Conservation (phyloP, 2,329 filamentous ascomycete genomes). For the Epicoccum sorghinum region DNA sequence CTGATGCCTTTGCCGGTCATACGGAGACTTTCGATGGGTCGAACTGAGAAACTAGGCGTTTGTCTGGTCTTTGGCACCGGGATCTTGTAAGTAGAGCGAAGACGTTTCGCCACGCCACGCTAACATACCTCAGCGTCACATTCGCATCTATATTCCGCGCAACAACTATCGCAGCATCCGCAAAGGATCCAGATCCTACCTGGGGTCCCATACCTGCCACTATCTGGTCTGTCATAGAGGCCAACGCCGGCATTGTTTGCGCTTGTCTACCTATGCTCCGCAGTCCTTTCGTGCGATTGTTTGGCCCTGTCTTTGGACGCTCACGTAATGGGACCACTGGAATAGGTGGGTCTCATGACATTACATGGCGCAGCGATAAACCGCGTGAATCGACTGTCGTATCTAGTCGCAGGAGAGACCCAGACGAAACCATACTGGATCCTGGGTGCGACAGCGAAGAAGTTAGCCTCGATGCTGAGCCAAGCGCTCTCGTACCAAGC, state of each 20-base stretch:
- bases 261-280: constrained; percentile 33
- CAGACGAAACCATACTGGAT: constrained; percentile 14
- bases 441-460: constrained; percentile 28
- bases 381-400: constrained; percentile 2
- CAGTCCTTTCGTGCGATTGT: constrained; percentile 28
- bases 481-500: neutral
- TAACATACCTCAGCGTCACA: constrained; percentile 26
- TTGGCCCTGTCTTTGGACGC: constrained; percentile 27
- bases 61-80: constrained; percentile 31
- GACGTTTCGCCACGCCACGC: neutral
- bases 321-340: constrained; percentile 17
- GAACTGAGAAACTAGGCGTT: constrained; percentile 29
- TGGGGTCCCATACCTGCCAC: constrained; percentile 32
- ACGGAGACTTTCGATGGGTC: constrained; percentile 25
- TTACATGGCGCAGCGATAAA: constrained; percentile 19
- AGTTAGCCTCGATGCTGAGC: constrained; percentile 10
- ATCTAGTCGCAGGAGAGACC: constrained; percentile 14
- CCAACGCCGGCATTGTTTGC: constrained; percentile 33
- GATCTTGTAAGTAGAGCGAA: constrained; percentile 21
- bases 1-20: constrained; percentile 29
- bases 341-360: constrained; percentile 11
- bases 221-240: constrained; percentile 33
- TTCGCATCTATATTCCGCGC: constrained; percentile 34
- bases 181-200: constrained; percentile 30
- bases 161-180: constrained; percentile 31